A percentile compares a stretch with the other conserved stretches of the same genome.
These are phyloP conservation scores for Hymenotorrendiella dingleyae DNA, from an alignment of 2,329 filamentous ascomycete genomes.

Conservation along the genomic window DNA sequence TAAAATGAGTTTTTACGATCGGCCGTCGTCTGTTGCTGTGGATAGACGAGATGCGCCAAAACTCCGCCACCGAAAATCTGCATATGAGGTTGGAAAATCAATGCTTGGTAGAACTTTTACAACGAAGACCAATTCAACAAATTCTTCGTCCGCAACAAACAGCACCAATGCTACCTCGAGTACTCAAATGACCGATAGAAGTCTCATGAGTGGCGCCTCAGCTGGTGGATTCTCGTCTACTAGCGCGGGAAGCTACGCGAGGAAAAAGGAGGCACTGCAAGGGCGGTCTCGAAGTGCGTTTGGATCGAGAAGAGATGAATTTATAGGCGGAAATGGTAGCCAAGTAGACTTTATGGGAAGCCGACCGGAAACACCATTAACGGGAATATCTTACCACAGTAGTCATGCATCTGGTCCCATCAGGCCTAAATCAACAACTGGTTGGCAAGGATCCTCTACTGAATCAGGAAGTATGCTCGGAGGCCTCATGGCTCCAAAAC, in stretches of 20 bases:
- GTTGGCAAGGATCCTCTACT: conserved; percentile 46
- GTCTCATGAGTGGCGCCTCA: conserved; percentile 89
- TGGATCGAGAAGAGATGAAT: conserved; percentile 47
- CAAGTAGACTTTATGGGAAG: conserved; percentile 36
- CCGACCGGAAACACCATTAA: conserved; percentile 60
- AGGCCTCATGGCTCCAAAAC: conserved; percentile 69
- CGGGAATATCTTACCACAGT: conserved; percentile 83
- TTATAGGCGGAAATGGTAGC: conserved; percentile 22
- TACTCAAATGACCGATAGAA: conserved; percentile 74
- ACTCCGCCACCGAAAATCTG: conserved; percentile 63
- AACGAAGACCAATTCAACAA: conserved; percentile 80
- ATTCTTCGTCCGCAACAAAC: conserved; percentile 65
- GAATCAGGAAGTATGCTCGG: conserved; percentile 69
- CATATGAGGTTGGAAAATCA: conserved; percentile 68
- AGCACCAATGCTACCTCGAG: conserved; percentile 62
- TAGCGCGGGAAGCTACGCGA: conserved; percentile 86
- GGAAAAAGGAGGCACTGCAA: conserved; percentile 52
- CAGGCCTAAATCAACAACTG: conserved; percentile 58
- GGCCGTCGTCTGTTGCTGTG: conserved; percentile 53
- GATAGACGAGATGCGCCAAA: conserved; percentile 37
- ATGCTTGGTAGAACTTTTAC: conserved; percentile 75
- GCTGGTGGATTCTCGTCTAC: conserved; percentile 90
- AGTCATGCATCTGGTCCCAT: conserved; percentile 59
- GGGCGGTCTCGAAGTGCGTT: conserved; percentile 58
- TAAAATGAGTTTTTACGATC: conserved; percentile 43